Evolutionary conservation across 768 basidiomycete genomes (phyloP).

Genomic region (Suillus lakei): DNA sequence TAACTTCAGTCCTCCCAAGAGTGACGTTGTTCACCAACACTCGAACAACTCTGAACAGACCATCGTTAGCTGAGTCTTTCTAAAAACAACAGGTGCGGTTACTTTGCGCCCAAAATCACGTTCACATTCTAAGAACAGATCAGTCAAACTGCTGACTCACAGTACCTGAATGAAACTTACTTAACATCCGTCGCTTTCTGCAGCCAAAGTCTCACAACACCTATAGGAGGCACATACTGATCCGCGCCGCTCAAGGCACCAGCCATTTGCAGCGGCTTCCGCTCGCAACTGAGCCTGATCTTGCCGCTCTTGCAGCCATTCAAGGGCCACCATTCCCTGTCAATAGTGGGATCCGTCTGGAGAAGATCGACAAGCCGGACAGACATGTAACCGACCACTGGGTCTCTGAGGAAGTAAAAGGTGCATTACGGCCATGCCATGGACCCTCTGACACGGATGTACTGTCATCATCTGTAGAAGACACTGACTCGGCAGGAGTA

Average conservation of each 20-base stretch:
- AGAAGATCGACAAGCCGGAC: constrained; percentile 83
- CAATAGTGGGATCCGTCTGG: constrained; percentile 62
- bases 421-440: constrained; percentile 55
- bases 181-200: constrained; percentile 91
- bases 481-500: constrained; percentile 60
- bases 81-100: not conserved
- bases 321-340: constrained; percentile 93
- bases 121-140: constrained; percentile 72
- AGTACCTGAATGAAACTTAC: constrained; percentile 32
- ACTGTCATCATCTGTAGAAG: constrained; percentile 50
- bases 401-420: constrained; percentile 76
- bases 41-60: constrained; percentile 66
- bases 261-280: constrained; percentile 96
- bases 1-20: constrained; percentile 86
- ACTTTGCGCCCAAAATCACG: constrained; percentile 87
- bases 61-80: constrained; percentile 15
- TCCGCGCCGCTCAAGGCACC: constrained; percentile 86
- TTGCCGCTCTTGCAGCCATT: constrained; percentile 77
- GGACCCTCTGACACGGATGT: constrained; percentile 30
- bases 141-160: not conserved
- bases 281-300: constrained; percentile 80
- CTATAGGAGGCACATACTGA: constrained; percentile 89
- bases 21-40: constrained; percentile 77
- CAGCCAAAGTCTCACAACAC: constrained; percentile 83
- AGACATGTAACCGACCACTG: constrained; percentile 77